A percentile compares a stretch with the other conserved stretches of the same genome.
Conservation (phyloP, 306 rosid genomes). For the Astragalus glycyphyllos region DNA sequence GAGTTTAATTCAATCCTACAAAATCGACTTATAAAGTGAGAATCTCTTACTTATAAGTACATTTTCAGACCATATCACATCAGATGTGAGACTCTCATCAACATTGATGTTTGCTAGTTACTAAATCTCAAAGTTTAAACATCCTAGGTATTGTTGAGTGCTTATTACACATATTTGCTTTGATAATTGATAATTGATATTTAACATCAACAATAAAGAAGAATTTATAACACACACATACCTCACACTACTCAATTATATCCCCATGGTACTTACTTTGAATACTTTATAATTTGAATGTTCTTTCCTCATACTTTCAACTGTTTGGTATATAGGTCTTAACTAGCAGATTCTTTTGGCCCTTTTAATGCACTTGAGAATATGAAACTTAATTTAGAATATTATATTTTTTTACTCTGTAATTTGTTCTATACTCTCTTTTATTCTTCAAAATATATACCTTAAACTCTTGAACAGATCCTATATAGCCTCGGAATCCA, state of each 20-base stretch:
- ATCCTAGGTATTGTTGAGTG: no score
- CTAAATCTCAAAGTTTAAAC: not conserved
- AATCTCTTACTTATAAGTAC: no score
- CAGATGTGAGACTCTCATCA: no score
- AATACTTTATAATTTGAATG: slow-evolving; percentile 39
- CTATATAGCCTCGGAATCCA: slow-evolving; percentile 52
- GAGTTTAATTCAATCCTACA: no score
- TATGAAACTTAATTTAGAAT: slow-evolving; percentile 43
- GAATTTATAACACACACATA: not conserved
- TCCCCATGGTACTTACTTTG: slow-evolving; percentile 35
- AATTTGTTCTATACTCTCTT: not conserved
- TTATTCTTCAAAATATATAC: slow-evolving; percentile 37
- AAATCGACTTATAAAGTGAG: no score
- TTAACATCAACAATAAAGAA: not conserved
- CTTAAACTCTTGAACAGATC: slow-evolving; percentile 45
- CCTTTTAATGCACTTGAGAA: slow-evolving; percentile 50
- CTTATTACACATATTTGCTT: no score
- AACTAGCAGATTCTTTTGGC: slow-evolving; percentile 46
- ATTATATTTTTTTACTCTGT: slow-evolving; percentile 25
- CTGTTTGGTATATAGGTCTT: slow-evolving; percentile 32
- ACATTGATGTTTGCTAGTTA: not conserved
- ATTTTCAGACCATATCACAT: no score
- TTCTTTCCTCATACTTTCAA: slow-evolving; percentile 42
- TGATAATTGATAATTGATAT: no score
- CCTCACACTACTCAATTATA: slow-evolving; percentile 23